These are phyloP conservation scores for Eruca vesicaria DNA, from an alignment of 441 rosid species.

Conservation along the genomic window DNA sequence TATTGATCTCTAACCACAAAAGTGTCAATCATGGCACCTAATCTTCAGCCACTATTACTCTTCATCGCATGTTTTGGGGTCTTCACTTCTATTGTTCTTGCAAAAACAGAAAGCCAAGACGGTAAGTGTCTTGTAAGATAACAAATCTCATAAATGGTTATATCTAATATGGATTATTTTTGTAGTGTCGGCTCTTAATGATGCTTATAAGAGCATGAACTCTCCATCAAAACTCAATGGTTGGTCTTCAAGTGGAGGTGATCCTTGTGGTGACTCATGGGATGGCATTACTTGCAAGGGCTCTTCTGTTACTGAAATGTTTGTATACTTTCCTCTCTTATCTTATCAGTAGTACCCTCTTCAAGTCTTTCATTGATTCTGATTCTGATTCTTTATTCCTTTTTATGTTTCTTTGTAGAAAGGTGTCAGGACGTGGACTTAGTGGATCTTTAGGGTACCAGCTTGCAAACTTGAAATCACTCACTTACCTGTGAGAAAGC, in stretches of 20 bases:
- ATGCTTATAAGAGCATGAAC: constrained; percentile 77
- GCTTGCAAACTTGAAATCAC: constrained; percentile 74
- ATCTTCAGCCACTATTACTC: constrained; percentile 4
- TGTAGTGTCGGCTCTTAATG: constrained; percentile 86
- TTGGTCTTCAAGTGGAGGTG: constrained; percentile 78
- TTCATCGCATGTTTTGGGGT: constrained; percentile 42
- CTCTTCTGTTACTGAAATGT: constrained; percentile 82
- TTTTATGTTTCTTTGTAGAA: constrained; percentile 51
- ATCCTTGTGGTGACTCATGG: constrained; percentile 91
- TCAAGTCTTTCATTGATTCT: too few species aligned
- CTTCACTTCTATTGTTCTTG: constrained; percentile 40
- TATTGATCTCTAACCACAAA: constrained; percentile 4
- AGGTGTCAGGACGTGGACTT: constrained; percentile 64
- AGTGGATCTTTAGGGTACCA: constrained; percentile 82
- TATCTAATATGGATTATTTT: not conserved
- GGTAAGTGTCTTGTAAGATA: too few species aligned
- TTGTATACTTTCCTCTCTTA: constrained; percentile 10
- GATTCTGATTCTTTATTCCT: not conserved
- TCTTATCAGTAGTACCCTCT: not conserved
- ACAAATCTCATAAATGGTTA: not conserved
- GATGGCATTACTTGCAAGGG: constrained; percentile 83
- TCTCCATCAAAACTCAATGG: constrained; percentile 70
- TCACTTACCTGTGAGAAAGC: constrained; percentile 71
- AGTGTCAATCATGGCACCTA: constrained; percentile 24
- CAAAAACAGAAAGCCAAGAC: constrained; percentile 68